Percentiles rank a stretch among this genome's conserved stretches.
Evolutionary conservation across 2,329 filamentous ascomycete genomes (phyloP).

Genomic region (Pseudocercospora eumusae): DNA sequence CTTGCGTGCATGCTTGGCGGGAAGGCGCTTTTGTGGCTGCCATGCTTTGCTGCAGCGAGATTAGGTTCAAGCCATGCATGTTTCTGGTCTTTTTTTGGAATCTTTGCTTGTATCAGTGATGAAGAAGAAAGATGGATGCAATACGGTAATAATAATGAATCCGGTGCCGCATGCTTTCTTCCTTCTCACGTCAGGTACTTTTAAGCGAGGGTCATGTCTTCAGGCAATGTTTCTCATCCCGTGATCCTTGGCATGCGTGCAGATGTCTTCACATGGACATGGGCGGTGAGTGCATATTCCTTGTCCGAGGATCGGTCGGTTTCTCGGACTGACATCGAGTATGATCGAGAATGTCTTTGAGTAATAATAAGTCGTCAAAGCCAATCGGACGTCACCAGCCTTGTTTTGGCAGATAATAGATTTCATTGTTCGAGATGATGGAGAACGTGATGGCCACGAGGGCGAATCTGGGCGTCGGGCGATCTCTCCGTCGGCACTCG

Average conservation of each 20-base stretch:
- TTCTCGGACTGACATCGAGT: no score
- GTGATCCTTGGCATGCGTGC: background rate
- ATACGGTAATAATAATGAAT: no score
- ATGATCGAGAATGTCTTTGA: background rate
- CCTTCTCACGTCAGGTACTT: no score
- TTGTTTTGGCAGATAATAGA: background rate
- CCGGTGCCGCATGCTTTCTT: background rate
- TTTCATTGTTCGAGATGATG: no score
- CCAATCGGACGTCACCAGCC: background rate
- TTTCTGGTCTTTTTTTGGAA: background rate
- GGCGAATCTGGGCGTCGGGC: no score
- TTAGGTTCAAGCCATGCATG: background rate
- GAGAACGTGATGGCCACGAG: background rate
- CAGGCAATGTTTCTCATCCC: background rate
- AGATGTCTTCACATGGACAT: no score
- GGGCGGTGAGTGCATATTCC: no score
- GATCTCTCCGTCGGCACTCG: no score
- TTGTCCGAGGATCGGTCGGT: no score
- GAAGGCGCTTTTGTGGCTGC: constrained; percentile 4
- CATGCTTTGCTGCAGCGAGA: background rate
- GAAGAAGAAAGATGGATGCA: background rate
- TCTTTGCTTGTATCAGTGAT: background rate
- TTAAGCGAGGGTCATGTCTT: no score
- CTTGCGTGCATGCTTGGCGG: background rate
- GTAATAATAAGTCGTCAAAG: background rate